phyloP scores from a whole-genome alignment of 2,329 filamentous ascomycete species.

The Pyrenophora graminea region DNA sequence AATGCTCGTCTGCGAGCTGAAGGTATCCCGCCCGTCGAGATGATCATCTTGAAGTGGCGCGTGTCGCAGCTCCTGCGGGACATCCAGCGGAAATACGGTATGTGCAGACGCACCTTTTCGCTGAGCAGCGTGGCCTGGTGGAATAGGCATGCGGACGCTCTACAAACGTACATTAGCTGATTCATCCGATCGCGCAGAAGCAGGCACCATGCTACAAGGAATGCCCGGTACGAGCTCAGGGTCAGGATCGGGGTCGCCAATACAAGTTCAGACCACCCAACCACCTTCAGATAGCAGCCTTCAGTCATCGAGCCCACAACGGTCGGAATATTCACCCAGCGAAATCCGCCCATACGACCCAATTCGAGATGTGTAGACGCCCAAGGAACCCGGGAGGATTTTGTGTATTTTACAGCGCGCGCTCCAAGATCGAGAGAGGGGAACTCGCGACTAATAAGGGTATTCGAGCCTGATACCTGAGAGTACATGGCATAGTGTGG shows the following conservation, averaged over 20 bases:
- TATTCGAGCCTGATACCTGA: slow-evolving; percentile 27
- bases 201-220: slow-evolving; percentile 44
- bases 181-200: slow-evolving; percentile 37
- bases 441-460: slow-evolving; percentile 18
- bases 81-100: slow-evolving; percentile 46
- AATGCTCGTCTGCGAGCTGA: slow-evolving; percentile 41
- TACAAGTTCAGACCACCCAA: slow-evolving; percentile 33
- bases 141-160: slow-evolving; percentile 19
- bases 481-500: slow-evolving; percentile 14
- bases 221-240: slow-evolving; percentile 32
- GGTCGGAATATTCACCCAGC: slow-evolving; percentile 40
- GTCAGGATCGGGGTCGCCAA: slow-evolving; percentile 28
- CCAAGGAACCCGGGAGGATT: slow-evolving; percentile 17
- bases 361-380: slow-evolving; percentile 42
- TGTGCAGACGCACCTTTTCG: slow-evolving; percentile 27
- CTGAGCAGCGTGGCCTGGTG: slow-evolving; percentile 23
- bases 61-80: slow-evolving; percentile 44
- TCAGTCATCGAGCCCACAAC: slow-evolving; percentile 37
- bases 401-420: slow-evolving; percentile 25
- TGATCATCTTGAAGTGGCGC: slow-evolving; percentile 46
- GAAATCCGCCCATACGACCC: slow-evolving; percentile 44
- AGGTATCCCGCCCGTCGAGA: slow-evolving; percentile 43
- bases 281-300: slow-evolving; percentile 33
- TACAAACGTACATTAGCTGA: slow-evolving; percentile 37
- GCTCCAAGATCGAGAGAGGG: slow-evolving; percentile 16